Percentiles rank a stretch among this genome's conserved stretches.
Conservation (phyloP, 1,284 basidiomycete species). For the Apiotrichum akiyoshidainum region DNA sequence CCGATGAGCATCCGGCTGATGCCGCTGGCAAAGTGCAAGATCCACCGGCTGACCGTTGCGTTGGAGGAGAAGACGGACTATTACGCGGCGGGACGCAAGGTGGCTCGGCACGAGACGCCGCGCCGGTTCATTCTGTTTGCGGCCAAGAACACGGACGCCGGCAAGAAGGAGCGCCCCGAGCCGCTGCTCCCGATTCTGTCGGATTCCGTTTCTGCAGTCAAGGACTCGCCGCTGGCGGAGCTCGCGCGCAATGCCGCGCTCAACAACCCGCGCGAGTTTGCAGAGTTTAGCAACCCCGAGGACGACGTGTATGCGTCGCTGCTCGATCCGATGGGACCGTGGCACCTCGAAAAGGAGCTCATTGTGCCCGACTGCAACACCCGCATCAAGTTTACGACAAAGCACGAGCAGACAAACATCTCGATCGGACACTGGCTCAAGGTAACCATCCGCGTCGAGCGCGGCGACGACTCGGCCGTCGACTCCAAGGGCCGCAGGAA, state of each 20-base stretch:
- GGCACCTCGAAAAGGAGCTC: slow-evolving; percentile 55
- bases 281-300: slow-evolving; percentile 49
- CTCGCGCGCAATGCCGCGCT: slow-evolving; percentile 43
- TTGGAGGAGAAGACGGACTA: slow-evolving; percentile 85
- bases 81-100: slow-evolving; percentile 64
- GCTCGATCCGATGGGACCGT: slow-evolving; percentile 57
- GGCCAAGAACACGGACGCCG: slow-evolving; percentile 56
- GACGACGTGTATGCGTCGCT: slow-evolving; percentile 52
- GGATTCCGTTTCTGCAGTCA: slow-evolving; percentile 50
- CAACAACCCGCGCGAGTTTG: slow-evolving; percentile 41
- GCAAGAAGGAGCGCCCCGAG: slow-evolving; percentile 43
- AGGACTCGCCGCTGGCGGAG: slow-evolving; percentile 51
- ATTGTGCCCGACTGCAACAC: slow-evolving; percentile 53
- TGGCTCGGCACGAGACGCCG: slow-evolving; percentile 73
- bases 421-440: slow-evolving; percentile 75
- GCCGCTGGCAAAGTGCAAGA: slow-evolving; percentile 78
- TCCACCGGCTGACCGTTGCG: slow-evolving; percentile 71
- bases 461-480: slow-evolving; percentile 64
- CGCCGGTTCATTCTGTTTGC: slow-evolving; percentile 66
- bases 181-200: slow-evolving; percentile 58
- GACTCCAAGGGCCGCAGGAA: slow-evolving; percentile 71
- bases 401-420: slow-evolving; percentile 77
- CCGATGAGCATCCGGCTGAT: slow-evolving; percentile 78
- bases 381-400: slow-evolving; percentile 73
- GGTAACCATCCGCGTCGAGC: slow-evolving; percentile 78